Base-by-base conservation (phyloP, 441 rosid species). In the Pelargonium australe region DNA sequence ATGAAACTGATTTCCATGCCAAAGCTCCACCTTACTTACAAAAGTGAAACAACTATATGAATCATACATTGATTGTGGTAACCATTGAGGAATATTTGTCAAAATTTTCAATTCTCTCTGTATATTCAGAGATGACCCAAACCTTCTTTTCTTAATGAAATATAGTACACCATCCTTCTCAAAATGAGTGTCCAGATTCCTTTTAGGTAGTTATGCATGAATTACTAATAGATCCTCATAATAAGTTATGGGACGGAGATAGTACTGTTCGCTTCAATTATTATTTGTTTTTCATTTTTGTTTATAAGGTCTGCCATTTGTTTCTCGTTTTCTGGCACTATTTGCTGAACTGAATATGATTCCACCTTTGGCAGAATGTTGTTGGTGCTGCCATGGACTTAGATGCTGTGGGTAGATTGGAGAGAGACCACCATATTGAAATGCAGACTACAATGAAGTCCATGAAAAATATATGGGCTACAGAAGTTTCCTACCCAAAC, bases 381-480 rank as follows among this genome's bases (percentile, higher is more conserved):
- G 76, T 76, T 47, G 86, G 83, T 16, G 77, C 79, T 44, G 60
- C 67, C 44, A 80, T 87, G 90, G 86, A 83, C 79, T 51, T 75
- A 23, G 47, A 74, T 72, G 78, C 77, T 70, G 79, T 75, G 14
- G 68, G 70, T 70, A 55, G 68, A 70, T 63, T 89, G 78, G 87
- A 81, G 80, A 80, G 77, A 58, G 83, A 88, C 65, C 82, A 82
- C 70, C 81, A 73, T 47, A 43, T 68, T 23, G 73, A 82, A 66
- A 78, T 73, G 78, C 86, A 81, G 19, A 71, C 65, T 70, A 68
- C 80, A 69, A 69, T 65, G 72, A 76, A 73, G 68, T 58, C 80
- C 25, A 66, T 82, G 80, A 82, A 71, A 72, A 84, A 85, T 74
- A 58, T 90, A 70, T 87, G 97, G 94, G 92, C 86, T 45, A 61